Evolutionary conservation across 305 asterid species (phyloP).

Genomic region (Fraxinus dipetala): DNA sequence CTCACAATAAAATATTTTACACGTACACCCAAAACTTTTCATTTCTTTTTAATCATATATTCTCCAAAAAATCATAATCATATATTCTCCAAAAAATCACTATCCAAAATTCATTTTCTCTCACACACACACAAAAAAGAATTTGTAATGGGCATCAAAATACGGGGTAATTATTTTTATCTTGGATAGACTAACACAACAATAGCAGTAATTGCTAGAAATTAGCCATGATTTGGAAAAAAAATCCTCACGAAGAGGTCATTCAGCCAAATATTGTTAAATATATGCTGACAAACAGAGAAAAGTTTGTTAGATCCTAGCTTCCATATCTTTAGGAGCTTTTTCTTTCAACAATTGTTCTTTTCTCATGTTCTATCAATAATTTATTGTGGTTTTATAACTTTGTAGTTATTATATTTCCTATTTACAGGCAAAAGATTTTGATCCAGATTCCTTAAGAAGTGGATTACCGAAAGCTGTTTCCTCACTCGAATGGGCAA

Average conservation of each 20-base stretch:
- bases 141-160: no score
- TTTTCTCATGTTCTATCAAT: background rate
- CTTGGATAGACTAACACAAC: no score
- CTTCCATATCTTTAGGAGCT: background rate
- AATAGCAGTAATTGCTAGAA: no score
- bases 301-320: background rate
- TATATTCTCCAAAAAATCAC: no score
- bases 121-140: no score
- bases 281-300: background rate
- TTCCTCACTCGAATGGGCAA: conserved; percentile 69
- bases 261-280: background rate
- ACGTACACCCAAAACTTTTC: no score
- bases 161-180: no score
- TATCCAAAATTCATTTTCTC: no score
- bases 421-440: conserved; percentile 66
- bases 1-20: no score
- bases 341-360: background rate
- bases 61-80: no score
- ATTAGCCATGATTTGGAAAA: no score
- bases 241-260: background rate
- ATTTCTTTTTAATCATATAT: no score
- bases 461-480: conserved; percentile 67
- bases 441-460: conserved; percentile 91
- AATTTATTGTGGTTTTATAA: background rate
- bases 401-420: background rate